Percentiles rank a stretch among this genome's conserved stretches.
phyloP scores from a whole-genome alignment of 2,329 filamentous ascomycete species.

The Ceratocystis albifundus region DNA sequence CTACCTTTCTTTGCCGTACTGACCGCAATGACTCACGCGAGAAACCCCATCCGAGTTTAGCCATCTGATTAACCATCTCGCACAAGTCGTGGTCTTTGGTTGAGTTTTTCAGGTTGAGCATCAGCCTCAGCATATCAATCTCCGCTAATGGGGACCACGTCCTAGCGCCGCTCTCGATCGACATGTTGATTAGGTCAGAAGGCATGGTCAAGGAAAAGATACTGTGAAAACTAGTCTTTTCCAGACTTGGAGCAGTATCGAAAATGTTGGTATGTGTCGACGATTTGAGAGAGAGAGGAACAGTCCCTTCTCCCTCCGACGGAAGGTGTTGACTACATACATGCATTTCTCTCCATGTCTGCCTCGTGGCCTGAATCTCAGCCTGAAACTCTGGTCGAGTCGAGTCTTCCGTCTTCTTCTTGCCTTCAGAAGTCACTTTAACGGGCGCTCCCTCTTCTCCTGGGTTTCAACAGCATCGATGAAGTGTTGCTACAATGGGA shows the following conservation, averaged over 20 bases:
- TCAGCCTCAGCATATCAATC: conserved; percentile 14
- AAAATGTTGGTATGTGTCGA: too few species aligned
- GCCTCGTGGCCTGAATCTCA: neutral
- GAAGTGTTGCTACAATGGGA: neutral
- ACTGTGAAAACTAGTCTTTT: neutral
- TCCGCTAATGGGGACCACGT: conserved; percentile 13
- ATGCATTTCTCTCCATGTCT: too few species aligned
- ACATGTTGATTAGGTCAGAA: neutral
- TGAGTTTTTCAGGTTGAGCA: conserved; percentile 12
- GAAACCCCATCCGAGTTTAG: conserved; percentile 8
- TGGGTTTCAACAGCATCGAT: neutral
- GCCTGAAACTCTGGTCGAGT: neutral
- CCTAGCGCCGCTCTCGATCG: neutral
- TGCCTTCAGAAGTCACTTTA: neutral
- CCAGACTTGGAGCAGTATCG: too few species aligned
- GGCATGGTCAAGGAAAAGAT: neutral
- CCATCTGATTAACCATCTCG: conserved; percentile 4
- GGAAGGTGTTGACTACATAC: too few species aligned
- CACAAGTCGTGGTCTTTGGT: conserved; percentile 10
- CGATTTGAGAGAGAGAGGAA: too few species aligned
- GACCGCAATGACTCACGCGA: conserved; percentile 11
- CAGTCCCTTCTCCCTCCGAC: too few species aligned
- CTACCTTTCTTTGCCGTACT: neutral
- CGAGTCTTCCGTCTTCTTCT: neutral
- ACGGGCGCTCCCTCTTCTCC: neutral